A percentile compares a stretch with the other conserved stretches of the same genome.
These are phyloP conservation scores for Diaporthe helianthi DNA, from an alignment of 2,329 filamentous ascomycete genomes.

Conservation along the genomic window DNA sequence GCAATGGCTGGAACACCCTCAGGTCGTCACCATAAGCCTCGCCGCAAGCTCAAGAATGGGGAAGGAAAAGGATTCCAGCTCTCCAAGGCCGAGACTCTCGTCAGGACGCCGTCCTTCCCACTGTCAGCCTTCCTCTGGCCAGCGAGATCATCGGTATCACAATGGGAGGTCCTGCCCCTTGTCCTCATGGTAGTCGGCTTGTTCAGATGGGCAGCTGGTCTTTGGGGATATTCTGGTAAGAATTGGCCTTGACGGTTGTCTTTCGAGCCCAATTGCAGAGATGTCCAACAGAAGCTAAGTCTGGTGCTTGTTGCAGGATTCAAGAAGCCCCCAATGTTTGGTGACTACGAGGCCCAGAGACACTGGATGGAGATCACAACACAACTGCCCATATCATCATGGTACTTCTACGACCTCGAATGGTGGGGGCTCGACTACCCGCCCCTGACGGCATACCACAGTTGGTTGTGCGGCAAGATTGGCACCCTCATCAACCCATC, in stretches of 20 bases:
- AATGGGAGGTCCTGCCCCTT: slow-evolving; percentile 90
- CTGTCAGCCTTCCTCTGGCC: slow-evolving; percentile 95
- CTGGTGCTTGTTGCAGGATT: slow-evolving; percentile 62
- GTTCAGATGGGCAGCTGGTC: slow-evolving; percentile 88
- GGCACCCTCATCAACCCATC: slow-evolving; percentile 78
- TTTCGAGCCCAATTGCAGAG: neutral
- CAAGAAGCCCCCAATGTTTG: slow-evolving; percentile 85
- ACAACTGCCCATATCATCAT: slow-evolving; percentile 87
- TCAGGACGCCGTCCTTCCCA: slow-evolving; percentile 78
- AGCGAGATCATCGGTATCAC: slow-evolving; percentile 79
- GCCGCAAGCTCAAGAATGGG: slow-evolving; percentile 61
- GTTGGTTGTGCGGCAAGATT: slow-evolving; percentile 90
- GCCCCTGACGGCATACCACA: slow-evolving; percentile 96
- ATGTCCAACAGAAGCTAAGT: slow-evolving; percentile 27
- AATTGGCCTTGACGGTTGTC: neutral
- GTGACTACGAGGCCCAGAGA: slow-evolving; percentile 96
- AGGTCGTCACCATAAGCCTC: slow-evolving; percentile 64
- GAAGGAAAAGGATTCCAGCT: slow-evolving; percentile 44
- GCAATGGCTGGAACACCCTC: slow-evolving; percentile 55
- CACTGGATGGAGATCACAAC: slow-evolving; percentile 99
- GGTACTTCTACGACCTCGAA: slow-evolving; percentile 96
- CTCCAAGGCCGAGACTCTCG: slow-evolving; percentile 51
- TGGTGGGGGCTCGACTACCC: slow-evolving; percentile 99
- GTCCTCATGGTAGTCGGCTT: slow-evolving; percentile 90
- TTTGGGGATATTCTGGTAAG: slow-evolving; percentile 94